A percentile compares a stretch with the other conserved stretches of the same genome.
Conservation (phyloP, 208 protist genomes). For the Leishmania amazonensis region DNA sequence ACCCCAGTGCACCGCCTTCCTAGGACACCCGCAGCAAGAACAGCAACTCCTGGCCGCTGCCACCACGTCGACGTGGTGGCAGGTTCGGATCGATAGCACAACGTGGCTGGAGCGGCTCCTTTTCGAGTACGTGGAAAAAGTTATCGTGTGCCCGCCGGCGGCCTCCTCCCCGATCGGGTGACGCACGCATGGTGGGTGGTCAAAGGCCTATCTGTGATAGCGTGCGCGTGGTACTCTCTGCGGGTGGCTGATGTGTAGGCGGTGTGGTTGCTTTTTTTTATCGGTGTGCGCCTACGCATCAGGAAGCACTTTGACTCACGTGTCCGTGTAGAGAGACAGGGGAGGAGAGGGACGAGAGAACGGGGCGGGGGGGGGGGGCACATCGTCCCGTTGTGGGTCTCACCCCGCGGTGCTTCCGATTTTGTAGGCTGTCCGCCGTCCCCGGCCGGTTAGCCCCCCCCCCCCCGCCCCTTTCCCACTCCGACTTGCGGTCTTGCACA, state of each 20-base stretch:
- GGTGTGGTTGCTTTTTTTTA: too few relatives aligned
- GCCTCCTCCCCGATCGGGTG: background rate
- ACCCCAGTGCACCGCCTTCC: background rate
- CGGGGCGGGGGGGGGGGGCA: too few relatives aligned
- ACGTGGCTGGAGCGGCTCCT: slow-evolving; percentile 52
- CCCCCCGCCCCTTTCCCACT: background rate
- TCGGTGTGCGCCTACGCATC: too few relatives aligned
- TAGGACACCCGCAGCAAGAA: too few relatives aligned
- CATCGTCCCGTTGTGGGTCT: background rate
- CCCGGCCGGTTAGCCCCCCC: too few relatives aligned
- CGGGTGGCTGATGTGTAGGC: too few relatives aligned
- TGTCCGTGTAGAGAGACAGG: background rate
- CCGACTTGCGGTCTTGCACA: too few relatives aligned
- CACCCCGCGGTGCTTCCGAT: background rate
- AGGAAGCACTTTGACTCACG: background rate
- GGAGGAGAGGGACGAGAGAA: too few relatives aligned
- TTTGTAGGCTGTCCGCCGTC: background rate
- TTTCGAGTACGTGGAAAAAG: slow-evolving; percentile 44
- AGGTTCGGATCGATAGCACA: slow-evolving; percentile 35
- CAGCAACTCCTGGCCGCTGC: background rate
- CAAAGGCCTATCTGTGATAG: background rate
- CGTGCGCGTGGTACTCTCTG: background rate
- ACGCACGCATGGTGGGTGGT: background rate
- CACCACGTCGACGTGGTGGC: slow-evolving; percentile 5
- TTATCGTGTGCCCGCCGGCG: slow-evolving; percentile 15